Evolutionary conservation across 2,329 filamentous ascomycete species (phyloP).

Genomic region (Coniochaeta sp.): DNA sequence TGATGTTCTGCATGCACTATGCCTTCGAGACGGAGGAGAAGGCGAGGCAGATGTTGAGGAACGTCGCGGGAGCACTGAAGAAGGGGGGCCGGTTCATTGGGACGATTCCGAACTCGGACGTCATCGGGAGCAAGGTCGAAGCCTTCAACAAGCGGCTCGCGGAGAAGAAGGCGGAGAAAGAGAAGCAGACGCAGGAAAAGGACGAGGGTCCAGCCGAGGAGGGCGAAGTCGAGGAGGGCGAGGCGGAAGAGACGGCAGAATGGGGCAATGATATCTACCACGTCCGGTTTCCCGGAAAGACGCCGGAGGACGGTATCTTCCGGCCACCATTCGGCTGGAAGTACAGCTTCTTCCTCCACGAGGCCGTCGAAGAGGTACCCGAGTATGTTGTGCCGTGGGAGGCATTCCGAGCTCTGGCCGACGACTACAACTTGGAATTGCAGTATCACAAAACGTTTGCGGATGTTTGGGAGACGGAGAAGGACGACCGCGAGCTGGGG

Average conservation of each 20-base stretch:
- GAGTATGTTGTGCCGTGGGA: conserved; percentile 99
- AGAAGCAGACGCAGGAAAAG: conserved; percentile 23
- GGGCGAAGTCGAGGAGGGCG: conserved; percentile 51
- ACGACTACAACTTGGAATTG: conserved; percentile 93
- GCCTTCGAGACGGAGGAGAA: conserved; percentile 91
- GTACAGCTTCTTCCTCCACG: conserved; percentile 92
- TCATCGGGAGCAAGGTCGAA: conserved; percentile 73
- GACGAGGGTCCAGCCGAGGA: conserved; percentile 24
- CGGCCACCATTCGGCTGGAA: conserved; percentile 95
- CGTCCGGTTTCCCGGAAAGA: conserved; percentile 78
- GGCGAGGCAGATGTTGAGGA: conserved; percentile 84
- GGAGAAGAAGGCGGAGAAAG: conserved; percentile 34
- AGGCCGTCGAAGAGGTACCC: conserved; percentile 91
- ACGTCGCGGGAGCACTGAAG: conserved; percentile 82
- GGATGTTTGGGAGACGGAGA: conserved; percentile 89
- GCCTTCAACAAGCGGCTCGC: conserved; percentile 55
- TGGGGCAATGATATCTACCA: conserved; percentile 95
- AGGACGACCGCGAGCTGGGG: conserved; percentile 73
- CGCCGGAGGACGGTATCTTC: conserved; percentile 82
- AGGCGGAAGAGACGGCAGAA: conserved; percentile 58
- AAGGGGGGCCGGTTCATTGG: conserved; percentile 94
- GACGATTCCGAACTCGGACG: conserved; percentile 93
- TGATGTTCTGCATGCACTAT: conserved; percentile 99
- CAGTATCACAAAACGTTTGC: conserved; percentile 88
- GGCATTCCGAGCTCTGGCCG: conserved; percentile 87